Conservation (phyloP, 2,329 filamentous ascomycete genomes). For the Ophiostoma himal-ulmi region DNA sequence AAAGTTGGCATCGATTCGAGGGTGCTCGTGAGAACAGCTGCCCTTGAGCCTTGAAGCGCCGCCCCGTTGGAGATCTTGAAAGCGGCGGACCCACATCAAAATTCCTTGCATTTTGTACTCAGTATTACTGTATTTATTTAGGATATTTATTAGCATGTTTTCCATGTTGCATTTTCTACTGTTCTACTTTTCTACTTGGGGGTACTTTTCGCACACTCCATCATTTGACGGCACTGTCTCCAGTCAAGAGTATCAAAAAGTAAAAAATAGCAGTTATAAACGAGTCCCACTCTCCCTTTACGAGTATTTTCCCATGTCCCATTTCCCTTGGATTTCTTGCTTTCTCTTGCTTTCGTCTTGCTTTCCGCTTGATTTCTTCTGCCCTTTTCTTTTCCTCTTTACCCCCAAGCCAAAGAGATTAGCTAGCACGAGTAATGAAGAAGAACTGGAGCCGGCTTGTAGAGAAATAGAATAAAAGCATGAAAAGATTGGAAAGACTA, state of each 20-base stretch:
- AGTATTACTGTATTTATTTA: too few relatives aligned
- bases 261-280: not conserved
- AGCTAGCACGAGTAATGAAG: not conserved
- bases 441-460: too few relatives aligned
- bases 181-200: too few relatives aligned
- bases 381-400: not conserved
- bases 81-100: conserved; percentile 10
- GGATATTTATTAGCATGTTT: too few relatives aligned
- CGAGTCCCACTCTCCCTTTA: not conserved
- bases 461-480: not conserved
- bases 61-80: conserved; percentile 14
- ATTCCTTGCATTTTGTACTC: conserved; percentile 4
- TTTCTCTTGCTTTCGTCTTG: not conserved
- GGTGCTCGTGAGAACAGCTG: not conserved
- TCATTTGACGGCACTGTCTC: too few relatives aligned
- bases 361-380: not conserved
- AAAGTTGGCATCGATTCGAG: not conserved
- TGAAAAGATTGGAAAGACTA: not conserved
- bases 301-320: too few relatives aligned
- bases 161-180: too few relatives aligned
- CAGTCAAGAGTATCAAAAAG: not conserved
- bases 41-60: not conserved
- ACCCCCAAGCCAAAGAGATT: not conserved
- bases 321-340: not conserved
- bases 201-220: too few relatives aligned